These are phyloP conservation scores for Lecanicillium sp. DNA, from an alignment of 2,329 filamentous ascomycete species.

Conservation along the genomic window DNA sequence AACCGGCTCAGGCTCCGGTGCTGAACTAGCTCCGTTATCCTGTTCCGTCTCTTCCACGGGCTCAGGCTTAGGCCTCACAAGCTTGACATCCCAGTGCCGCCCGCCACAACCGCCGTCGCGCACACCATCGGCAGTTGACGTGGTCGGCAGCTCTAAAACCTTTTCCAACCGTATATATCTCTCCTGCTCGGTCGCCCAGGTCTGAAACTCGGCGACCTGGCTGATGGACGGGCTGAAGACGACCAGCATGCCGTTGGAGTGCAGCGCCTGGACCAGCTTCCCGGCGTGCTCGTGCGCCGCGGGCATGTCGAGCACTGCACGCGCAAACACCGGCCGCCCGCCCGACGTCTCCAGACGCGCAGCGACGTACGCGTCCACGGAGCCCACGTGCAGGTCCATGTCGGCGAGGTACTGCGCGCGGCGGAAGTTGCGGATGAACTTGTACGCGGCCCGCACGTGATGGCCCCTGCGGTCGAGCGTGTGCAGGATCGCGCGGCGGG, in stretches of 20 bases:
- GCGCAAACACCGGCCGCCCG: conserved; percentile 57
- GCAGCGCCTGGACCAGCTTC: conserved; percentile 51
- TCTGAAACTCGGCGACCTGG: conserved; percentile 60
- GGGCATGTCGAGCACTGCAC: conserved; percentile 70
- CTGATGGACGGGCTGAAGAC: conserved; percentile 75
- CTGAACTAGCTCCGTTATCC: not conserved
- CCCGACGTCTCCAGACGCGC: conserved; percentile 39
- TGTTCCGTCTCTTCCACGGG: conserved; percentile 17
- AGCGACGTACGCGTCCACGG: conserved; percentile 57
- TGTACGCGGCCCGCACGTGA: conserved; percentile 59
- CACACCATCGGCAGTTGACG: conserved; percentile 34
- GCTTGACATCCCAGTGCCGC: conserved; percentile 58
- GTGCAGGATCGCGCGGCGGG: conserved; percentile 64
- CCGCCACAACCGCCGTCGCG: conserved; percentile 44
- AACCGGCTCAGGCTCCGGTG: conserved; percentile 20
- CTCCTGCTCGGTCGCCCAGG: conserved; percentile 41
- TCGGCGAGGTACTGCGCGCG: conserved; percentile 63
- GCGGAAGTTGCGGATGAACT: conserved; percentile 60
- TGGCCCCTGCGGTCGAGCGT: conserved; percentile 61
- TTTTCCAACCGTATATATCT: conserved; percentile 52
- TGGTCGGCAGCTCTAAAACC: conserved; percentile 50
- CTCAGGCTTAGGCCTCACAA: conserved; percentile 29
- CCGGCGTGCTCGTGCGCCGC: conserved; percentile 44
- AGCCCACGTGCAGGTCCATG: conserved; percentile 67
- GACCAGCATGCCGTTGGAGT: conserved; percentile 57